A percentile compares a stretch with the other conserved stretches of the same genome.
phyloP scores from a whole-genome alignment of 257 asterid genomes.

The Jacaranda mimosifolia region DNA sequence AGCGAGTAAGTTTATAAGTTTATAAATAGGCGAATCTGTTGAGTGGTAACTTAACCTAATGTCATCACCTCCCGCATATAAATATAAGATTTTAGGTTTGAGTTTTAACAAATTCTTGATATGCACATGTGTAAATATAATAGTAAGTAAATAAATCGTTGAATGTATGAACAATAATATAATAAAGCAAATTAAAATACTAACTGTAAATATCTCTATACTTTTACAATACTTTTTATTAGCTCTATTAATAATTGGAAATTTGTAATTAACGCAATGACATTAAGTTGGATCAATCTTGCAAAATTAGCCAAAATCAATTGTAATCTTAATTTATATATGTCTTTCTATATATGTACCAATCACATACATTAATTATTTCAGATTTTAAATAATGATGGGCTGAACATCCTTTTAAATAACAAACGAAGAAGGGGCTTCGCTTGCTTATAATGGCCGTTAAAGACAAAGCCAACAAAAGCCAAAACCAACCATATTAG shows the following conservation, averaged over 20 bases:
- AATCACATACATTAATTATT: not conserved
- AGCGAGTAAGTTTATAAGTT: no score
- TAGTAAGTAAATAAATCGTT: no score
- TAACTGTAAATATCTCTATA: not conserved
- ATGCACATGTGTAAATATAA: no score
- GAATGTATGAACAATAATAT: not conserved
- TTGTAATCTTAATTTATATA: not conserved
- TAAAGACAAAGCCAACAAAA: constrained; percentile 35
- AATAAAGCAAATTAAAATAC: not conserved
- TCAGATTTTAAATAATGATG: not conserved
- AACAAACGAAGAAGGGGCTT: not conserved
- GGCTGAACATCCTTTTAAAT: not conserved
- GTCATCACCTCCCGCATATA: no score
- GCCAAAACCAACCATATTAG: constrained; percentile 21
- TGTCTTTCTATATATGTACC: not conserved
- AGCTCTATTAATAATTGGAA: not conserved
- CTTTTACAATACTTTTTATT: not conserved
- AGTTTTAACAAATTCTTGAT: no score
- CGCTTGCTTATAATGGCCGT: constrained; percentile 48
- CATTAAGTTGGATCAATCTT: not conserved
- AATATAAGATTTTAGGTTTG: no score
- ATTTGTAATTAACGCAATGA: not conserved
- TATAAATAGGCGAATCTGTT: no score
- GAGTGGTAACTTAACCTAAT: no score
- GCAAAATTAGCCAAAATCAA: constrained; percentile 22